These are phyloP conservation scores for Fusarium sambucinum DNA, from an alignment of 2,329 filamentous ascomycete species.

Conservation along the genomic window DNA sequence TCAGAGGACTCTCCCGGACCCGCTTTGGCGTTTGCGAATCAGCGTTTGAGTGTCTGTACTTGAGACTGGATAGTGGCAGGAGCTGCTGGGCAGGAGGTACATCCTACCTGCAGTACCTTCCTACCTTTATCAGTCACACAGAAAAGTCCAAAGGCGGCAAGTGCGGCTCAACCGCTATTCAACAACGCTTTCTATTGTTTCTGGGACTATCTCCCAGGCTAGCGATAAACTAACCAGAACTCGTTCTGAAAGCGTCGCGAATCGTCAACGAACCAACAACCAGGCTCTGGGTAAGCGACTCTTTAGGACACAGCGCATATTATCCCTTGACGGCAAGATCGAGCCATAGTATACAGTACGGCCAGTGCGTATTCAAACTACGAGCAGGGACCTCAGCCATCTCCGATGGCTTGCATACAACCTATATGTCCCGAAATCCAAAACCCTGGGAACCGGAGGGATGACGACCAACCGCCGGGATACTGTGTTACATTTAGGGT, in stretches of 20 bases:
- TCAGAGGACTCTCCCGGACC: neutral
- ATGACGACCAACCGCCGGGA: constrained; percentile 6
- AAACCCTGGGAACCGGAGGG: constrained; percentile 16
- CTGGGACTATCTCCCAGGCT: constrained; percentile 7
- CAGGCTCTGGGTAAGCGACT: constrained; percentile 15
- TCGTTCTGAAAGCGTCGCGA: neutral
- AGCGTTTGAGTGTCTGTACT: neutral
- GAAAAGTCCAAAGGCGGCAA: neutral
- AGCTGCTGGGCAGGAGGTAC: neutral
- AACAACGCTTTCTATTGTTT: constrained; percentile 14
- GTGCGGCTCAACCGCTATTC: constrained; percentile 20
- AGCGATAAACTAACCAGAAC: neutral
- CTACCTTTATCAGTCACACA: constrained; percentile 4
- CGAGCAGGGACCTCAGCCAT: constrained; percentile 1
- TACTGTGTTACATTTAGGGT: neutral
- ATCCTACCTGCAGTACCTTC: neutral
- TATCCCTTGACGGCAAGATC: neutral
- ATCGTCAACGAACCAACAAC: constrained; percentile 15
- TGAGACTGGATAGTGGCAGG: neutral
- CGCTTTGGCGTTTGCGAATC: constrained; percentile 1
- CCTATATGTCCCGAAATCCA: constrained; percentile 5
- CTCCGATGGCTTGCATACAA: constrained; percentile 27
- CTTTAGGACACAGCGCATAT: neutral
- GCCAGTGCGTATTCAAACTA: neutral
- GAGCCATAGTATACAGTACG: neutral